Percentiles rank a stretch among this genome's conserved stretches.
These are phyloP conservation scores for Collybia nuda DNA, from an alignment of 768 basidiomycete species.

Conservation along the genomic window DNA sequence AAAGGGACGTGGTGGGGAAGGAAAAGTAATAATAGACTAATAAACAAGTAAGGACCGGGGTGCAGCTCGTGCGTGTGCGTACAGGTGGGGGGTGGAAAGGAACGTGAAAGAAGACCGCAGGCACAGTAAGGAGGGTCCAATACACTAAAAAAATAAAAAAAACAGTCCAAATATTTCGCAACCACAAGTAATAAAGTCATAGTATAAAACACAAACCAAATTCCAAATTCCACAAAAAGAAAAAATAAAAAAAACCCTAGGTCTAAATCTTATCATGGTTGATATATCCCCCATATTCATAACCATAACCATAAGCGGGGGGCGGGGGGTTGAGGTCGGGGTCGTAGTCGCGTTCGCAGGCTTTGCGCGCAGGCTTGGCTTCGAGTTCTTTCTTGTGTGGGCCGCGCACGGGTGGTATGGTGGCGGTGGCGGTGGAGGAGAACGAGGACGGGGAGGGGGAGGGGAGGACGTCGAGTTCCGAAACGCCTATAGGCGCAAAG, in stretches of 20 bases:
- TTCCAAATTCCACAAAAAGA: too few relatives aligned
- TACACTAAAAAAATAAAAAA: not conserved
- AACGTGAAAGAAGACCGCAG: too few relatives aligned
- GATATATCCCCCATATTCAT: conserved; percentile 2
- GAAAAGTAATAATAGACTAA: too few relatives aligned
- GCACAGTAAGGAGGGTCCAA: not conserved
- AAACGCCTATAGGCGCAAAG: conserved; percentile 37
- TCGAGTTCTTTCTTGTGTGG: conserved; percentile 19
- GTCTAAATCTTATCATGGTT: not conserved
- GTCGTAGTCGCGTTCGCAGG: conserved; percentile 17
- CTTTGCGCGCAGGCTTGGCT: conserved; percentile 11
- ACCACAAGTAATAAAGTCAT: too few relatives aligned
- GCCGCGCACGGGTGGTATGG: too few relatives aligned
- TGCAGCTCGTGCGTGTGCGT: too few relatives aligned
- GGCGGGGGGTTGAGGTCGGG: conserved; percentile 22
- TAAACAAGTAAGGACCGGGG: too few relatives aligned
- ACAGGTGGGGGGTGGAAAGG: too few relatives aligned
- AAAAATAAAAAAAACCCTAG: not conserved
- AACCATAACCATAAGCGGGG: conserved; percentile 26
- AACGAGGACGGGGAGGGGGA: conserved; percentile 22
- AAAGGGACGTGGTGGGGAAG: too few relatives aligned
- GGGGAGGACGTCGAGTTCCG: conserved; percentile 33
- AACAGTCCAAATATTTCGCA: not conserved
- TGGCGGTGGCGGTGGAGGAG: too few relatives aligned
- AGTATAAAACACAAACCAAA: too few relatives aligned